phyloP scores from a whole-genome alignment of 768 basidiomycete genomes.

The Psilocybe subaeruginosa region DNA sequence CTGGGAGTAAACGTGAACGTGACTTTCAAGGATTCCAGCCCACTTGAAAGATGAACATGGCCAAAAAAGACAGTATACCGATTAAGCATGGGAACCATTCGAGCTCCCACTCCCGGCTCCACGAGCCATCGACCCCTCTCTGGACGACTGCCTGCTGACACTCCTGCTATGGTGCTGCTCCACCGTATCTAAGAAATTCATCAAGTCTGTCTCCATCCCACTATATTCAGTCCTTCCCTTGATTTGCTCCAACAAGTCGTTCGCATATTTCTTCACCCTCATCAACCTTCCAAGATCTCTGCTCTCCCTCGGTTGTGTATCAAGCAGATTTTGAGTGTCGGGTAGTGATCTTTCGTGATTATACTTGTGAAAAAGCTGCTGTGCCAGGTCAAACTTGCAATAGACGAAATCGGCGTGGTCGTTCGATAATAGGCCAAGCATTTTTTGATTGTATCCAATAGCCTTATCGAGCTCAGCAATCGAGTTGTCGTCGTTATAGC shows the following conservation, averaged over 20 bases:
- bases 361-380: not conserved
- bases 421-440: not conserved
- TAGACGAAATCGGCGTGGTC: not conserved
- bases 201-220: not conserved
- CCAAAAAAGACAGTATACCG: no score
- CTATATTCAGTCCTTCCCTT: not conserved
- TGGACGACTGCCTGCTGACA: not conserved
- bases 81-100: no score
- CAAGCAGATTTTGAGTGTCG: no score
- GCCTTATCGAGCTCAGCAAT: conserved; percentile 4
- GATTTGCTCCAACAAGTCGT: not conserved
- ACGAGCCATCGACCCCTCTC: no score
- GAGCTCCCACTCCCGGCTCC: no score
- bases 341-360: not conserved
- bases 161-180: not conserved
- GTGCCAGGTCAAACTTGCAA: conserved; percentile 9
- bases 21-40: no score
- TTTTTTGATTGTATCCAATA: not conserved
- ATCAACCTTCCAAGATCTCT: not conserved
- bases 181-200: not conserved
- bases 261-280: not conserved
- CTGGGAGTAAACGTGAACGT: no score
- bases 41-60: no score
- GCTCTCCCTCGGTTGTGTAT: no score
- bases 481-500: not conserved